These are phyloP conservation scores for Moniliella sp. DNA, from an alignment of 1,284 basidiomycete genomes.

Conservation along the genomic window DNA sequence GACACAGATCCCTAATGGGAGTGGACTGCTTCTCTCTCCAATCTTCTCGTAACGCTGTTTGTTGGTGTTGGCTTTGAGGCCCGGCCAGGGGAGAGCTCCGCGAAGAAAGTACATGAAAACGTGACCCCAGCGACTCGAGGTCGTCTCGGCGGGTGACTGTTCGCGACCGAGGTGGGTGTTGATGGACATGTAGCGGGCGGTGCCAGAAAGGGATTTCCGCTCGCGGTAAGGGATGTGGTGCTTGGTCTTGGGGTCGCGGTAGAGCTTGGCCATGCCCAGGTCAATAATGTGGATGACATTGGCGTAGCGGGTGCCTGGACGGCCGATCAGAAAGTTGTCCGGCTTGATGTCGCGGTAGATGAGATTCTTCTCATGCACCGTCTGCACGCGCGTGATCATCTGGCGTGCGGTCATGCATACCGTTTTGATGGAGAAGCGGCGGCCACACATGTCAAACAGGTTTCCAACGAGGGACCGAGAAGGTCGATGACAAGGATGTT, in stretches of 20 bases:
- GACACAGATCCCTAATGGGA: constrained; percentile 78
- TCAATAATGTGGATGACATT: constrained; percentile 1
- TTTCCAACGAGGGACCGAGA: constrained; percentile 1
- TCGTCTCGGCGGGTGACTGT: constrained; percentile 84
- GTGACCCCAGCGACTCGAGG: constrained; percentile 75
- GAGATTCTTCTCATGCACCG: constrained; percentile 2
- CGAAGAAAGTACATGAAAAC: constrained; percentile 97
- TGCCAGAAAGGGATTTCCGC: constrained; percentile 5
- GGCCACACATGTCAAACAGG: constrained; percentile 1
- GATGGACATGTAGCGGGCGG: constrained; percentile 6
- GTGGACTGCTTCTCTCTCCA: constrained; percentile 99
- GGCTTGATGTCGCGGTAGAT: constrained; percentile 2
- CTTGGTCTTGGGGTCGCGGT: constrained; percentile 2
- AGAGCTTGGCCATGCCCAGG: constrained; percentile 2
- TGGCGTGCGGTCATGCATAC: constrained; percentile 2
- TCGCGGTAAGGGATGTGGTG: constrained; percentile 4
- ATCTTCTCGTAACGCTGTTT: constrained; percentile 98
- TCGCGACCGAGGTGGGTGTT: constrained; percentile 36
- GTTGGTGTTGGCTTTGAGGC: constrained; percentile 71
- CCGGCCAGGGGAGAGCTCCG: constrained; percentile 87
- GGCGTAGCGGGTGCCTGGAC: constrained; percentile 1
- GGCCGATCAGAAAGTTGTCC: constrained; percentile 2
- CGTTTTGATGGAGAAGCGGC: constrained; percentile 1
- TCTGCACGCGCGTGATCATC: constrained; percentile 2
- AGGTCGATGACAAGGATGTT: constrained; percentile 3